Evolutionary conservation across 2,329 filamentous ascomycete species (phyloP).

Genomic region (Apiospora aurea): DNA sequence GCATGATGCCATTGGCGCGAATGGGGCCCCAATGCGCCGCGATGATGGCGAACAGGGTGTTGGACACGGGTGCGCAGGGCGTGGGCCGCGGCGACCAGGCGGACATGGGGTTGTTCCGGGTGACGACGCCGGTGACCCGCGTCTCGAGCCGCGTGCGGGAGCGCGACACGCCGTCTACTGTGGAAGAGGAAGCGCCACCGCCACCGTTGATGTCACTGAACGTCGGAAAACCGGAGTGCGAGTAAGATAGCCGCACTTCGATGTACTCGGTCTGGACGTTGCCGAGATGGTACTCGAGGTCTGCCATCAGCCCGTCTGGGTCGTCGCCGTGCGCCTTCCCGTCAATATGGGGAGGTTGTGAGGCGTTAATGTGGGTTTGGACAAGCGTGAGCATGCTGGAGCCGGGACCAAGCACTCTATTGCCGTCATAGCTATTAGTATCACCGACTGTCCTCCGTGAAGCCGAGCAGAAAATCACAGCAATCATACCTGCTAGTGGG

Average conservation of each 20-base stretch:
- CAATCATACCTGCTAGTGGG: slow-evolving; percentile 29
- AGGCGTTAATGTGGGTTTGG: slow-evolving; percentile 48
- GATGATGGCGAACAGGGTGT: slow-evolving; percentile 53
- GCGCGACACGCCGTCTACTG: slow-evolving; percentile 44
- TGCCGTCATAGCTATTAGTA: neutral
- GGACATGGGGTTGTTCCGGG: slow-evolving; percentile 55
- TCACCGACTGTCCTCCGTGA: neutral
- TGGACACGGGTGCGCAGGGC: slow-evolving; percentile 41
- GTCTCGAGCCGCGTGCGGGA: slow-evolving; percentile 61
- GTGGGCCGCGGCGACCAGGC: slow-evolving; percentile 57
- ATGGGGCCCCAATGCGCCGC: slow-evolving; percentile 56
- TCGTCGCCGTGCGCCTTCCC: neutral
- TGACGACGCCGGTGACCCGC: slow-evolving; percentile 57
- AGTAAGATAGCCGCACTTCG: slow-evolving; percentile 59
- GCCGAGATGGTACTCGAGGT: slow-evolving; percentile 64
- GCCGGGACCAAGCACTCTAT: slow-evolving; percentile 51
- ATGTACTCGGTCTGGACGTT: slow-evolving; percentile 56
- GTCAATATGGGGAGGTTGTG: slow-evolving; percentile 24
- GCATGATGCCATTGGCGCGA: slow-evolving; percentile 52
- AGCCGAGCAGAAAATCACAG: neutral
- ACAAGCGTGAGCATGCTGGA: slow-evolving; percentile 58
- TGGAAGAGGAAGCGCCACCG: slow-evolving; percentile 43
- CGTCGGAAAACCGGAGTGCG: slow-evolving; percentile 61
- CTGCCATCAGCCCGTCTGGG: slow-evolving; percentile 64
- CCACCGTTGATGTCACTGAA: slow-evolving; percentile 33